Percentiles rank a stretch among this genome's conserved stretches.
Evolutionary conservation across 345 rosid species (phyloP).

Genomic region (Psidium friedrichsthalianum): DNA sequence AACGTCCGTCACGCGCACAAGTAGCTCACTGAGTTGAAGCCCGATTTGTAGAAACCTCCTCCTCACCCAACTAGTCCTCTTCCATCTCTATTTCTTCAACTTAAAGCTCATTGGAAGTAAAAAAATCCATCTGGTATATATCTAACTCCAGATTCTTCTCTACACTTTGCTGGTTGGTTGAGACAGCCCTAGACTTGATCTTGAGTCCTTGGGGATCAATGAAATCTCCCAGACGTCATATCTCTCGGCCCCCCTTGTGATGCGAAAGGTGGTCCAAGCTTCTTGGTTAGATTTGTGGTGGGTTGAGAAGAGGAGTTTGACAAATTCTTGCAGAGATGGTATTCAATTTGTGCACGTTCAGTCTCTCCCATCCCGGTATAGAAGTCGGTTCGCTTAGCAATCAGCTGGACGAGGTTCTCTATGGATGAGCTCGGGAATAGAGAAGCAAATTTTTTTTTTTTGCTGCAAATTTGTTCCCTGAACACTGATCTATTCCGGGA

Average conservation of each 20-base stretch:
- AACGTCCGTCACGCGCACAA: no score
- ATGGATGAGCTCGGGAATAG: neutral
- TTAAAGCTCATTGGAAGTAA: no score
- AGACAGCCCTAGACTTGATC: neutral
- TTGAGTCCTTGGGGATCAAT: neutral
- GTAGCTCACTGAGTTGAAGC: no score
- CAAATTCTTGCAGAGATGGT: neutral
- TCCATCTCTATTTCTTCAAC: no score
- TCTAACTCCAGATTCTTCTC: neutral
- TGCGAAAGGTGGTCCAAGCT: neutral
- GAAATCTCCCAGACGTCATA: neutral
- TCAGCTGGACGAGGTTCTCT: neutral
- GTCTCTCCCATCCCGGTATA: neutral
- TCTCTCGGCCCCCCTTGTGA: neutral
- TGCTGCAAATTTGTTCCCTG: no score
- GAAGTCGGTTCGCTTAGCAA: neutral
- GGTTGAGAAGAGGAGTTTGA: neutral
- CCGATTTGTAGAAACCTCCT: no score
- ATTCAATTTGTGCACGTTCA: neutral
- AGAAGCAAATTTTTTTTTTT: no score
- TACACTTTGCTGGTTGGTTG: neutral
- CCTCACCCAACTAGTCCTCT: no score
- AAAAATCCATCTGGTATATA: no score
- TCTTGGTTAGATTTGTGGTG: neutral
- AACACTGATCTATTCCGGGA: no score